Evolutionary conservation across 352 stramenopile genomes (phyloP), one percentile per base, ranked within the genome.

Genomic region (Phytophthora europaea): DNA sequence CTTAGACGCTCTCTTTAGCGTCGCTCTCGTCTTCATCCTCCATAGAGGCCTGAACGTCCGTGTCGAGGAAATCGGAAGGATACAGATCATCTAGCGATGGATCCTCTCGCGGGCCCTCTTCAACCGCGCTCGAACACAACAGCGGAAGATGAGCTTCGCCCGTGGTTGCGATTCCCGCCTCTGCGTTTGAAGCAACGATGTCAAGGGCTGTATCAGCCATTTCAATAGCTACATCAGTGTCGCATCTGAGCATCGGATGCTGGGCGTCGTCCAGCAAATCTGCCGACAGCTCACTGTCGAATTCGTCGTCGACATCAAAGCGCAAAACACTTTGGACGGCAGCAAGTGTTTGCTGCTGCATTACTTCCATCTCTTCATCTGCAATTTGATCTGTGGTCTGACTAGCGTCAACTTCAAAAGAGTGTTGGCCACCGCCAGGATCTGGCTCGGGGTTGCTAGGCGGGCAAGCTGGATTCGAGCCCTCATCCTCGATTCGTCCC

Each of bases 261-360:
- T 73, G 56, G 2, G 70, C 73, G 12, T 81, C 54, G 15, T 81
- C 68, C 18, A 87, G 33, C 33, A 84, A 72, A 23, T 83, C 79
- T n/a, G 70, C 65, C 0, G 77, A 87, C 12, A 65, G 75, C 16
- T 72, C 70, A n/a, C 77, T 87, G 16, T 76, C 71, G 22, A 71
- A 22, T 10, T 72, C 73, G 53, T 73, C 38, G 36, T 69, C 65
- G 16, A 61, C 57, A 20, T 69, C 72, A 3, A 84, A 38, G 16
- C 51, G 64, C 20, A 83, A 36, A 47, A 73, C 40, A 22, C 72
- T 72, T 38, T 68, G 69, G 23, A 69, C 61, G 2, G 75, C 63
- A 15, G 70, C 68, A 22, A 81, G 45, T 38, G 66, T 62, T 64
- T 70, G 56, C 34, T 67, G 65, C 20, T 82, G 72, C 18, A 75